Base-by-base conservation (phyloP, 345 rosid species). In the Durio zibethinus region DNA sequence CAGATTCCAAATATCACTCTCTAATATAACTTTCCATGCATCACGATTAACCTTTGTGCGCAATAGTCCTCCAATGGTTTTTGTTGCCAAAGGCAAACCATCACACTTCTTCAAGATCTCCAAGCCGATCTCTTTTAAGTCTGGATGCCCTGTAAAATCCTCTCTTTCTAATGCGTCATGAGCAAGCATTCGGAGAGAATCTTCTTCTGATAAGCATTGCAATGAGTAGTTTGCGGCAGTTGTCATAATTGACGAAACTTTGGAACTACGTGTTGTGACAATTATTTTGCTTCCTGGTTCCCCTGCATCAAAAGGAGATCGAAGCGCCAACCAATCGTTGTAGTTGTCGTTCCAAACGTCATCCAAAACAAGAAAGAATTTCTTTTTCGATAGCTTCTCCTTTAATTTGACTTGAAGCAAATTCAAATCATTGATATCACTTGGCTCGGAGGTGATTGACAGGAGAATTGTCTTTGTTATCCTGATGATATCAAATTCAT, bases 281-380 rank as follows among this genome's bases (percentile, higher is more conserved):
- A 83, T n/a, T 57, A 83, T 75, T 63, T 74, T 80, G 43, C 86
- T 83, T 29, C 78, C 83, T 1, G 3, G 10, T 2, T 69, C 47
- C 1, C 81, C 79, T 1, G 5, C 59, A 15, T 0, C 16, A 45
- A 80, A 59, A 11, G 57, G 43, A 3, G 29, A 11, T 16, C 0
- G 40, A 8, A 83, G 72, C 9, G 1, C 1, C 50, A 2, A 2
- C 14, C 23, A 42, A 10, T 65, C 68, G 6, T 14, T 12, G 38
- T 6, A 33, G 31, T n/a, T 20, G 0, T 78, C 72, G 23, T 71
- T 75, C 84, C 84, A 78, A 64, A 73, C 23, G n/a, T 66, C 72
- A 40, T 16, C 72, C 67, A 73, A 35, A 7, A n/a, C 59, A 67
- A 54, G 27, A 31, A 15, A 35, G 15, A 65, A 75, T 4, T 2